Evolutionary conservation across 2,329 filamentous ascomycete species (phyloP).

Genomic region (Gremmenia infestans): DNA sequence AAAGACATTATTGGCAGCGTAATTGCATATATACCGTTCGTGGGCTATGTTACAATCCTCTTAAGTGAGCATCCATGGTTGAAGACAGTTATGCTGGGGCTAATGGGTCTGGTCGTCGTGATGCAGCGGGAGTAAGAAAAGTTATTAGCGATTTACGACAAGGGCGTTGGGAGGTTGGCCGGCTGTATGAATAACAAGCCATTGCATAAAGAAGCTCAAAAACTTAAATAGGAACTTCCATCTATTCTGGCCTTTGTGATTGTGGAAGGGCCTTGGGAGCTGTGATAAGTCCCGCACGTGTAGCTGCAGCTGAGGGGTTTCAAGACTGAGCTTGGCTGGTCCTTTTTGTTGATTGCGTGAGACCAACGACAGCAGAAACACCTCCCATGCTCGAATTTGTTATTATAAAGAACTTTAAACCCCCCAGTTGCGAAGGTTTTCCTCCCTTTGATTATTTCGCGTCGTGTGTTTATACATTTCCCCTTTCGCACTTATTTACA

Average conservation of each 20-base stretch:
- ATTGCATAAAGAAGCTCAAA: neutral
- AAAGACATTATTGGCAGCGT: slow-evolving; percentile 93
- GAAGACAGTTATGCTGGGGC: slow-evolving; percentile 88
- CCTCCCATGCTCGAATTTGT: too few species aligned
- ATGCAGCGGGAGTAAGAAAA: slow-evolving; percentile 71
- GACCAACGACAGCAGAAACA: too few species aligned
- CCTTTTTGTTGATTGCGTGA: too few species aligned
- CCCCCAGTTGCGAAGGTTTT: neutral
- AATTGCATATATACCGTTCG: slow-evolving; percentile 84
- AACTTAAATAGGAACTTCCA: neutral
- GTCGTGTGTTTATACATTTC: neutral
- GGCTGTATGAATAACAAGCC: slow-evolving; percentile 12
- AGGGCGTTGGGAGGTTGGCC: slow-evolving; percentile 24
- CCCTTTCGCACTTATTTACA: neutral
- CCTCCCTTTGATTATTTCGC: neutral
- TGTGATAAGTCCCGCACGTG: too few species aligned
- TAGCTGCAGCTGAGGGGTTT: too few species aligned
- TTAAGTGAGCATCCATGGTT: slow-evolving; percentile 94
- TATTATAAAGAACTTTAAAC: too few species aligned
- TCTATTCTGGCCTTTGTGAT: neutral
- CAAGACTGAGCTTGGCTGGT: too few species aligned
- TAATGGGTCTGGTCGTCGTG: slow-evolving; percentile 93
- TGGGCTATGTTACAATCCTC: slow-evolving; percentile 95
- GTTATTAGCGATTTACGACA: neutral
- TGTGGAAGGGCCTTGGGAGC: neutral